Evolutionary conservation across 352 stramenopile genomes (phyloP).

Genomic region (Globisporangium iwayamae): DNA sequence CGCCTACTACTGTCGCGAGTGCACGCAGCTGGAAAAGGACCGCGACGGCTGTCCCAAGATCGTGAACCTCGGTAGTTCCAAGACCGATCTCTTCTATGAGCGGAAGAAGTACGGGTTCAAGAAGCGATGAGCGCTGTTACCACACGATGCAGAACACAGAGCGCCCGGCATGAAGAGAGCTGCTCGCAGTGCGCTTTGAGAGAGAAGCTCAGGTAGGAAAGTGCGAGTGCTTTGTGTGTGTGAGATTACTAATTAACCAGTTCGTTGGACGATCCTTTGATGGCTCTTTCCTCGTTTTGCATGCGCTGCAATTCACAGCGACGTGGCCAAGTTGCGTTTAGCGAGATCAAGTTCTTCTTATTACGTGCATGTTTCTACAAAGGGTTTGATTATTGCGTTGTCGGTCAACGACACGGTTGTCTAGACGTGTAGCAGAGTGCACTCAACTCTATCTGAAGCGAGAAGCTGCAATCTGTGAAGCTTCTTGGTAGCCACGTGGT

Average conservation of each 20-base stretch:
- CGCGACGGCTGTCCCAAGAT: slow-evolving; percentile 99
- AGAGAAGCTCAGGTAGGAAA: not conserved
- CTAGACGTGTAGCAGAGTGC: too few relatives aligned
- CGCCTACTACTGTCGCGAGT: slow-evolving; percentile 99
- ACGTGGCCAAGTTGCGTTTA: too few relatives aligned
- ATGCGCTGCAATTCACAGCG: not conserved
- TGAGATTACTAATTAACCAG: not conserved
- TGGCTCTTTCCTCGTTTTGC: not conserved
- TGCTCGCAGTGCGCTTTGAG: not conserved
- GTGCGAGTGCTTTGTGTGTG: not conserved
- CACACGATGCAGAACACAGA: not conserved
- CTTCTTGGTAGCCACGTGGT: too few relatives aligned
- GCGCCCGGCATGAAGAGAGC: not conserved
- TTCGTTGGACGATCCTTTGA: not conserved
- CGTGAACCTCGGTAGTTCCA: slow-evolving; percentile 95
- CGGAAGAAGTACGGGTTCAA: slow-evolving; percentile 97
- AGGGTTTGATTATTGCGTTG: too few relatives aligned
- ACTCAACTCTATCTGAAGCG: too few relatives aligned
- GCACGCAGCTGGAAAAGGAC: slow-evolving; percentile 95
- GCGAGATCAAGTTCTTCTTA: too few relatives aligned
- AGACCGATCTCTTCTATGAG: slow-evolving; percentile 99
- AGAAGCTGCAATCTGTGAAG: too few relatives aligned
- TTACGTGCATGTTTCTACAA: too few relatives aligned
- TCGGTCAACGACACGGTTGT: too few relatives aligned
- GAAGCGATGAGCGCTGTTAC: slow-evolving; percentile 52